These are phyloP conservation scores for Aspergillus haitiensis DNA, from an alignment of 495 filamentous ascomycete genomes.

Conservation along the genomic window DNA sequence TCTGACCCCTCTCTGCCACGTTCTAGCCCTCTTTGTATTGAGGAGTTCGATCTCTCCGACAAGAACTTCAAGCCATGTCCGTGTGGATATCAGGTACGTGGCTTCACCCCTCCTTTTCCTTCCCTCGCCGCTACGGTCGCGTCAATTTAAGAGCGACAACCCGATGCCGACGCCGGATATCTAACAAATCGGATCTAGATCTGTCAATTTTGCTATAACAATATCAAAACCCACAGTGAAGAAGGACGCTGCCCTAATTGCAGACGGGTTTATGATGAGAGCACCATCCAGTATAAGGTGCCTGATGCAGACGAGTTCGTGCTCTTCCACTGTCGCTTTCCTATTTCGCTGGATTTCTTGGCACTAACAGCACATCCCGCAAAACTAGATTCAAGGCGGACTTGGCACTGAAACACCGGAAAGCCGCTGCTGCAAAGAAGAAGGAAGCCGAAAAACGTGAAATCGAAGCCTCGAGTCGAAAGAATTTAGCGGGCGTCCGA, in stretches of 20 bases:
- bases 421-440: conserved; percentile 84
- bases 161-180: neutral
- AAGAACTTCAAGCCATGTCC: conserved; percentile 97
- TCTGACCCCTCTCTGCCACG: conserved; percentile 22
- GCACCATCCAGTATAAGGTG: conserved; percentile 92
- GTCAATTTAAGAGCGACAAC: neutral
- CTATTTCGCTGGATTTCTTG: conserved; percentile 19
- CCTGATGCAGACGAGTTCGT: conserved; percentile 87
- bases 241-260: conserved; percentile 96
- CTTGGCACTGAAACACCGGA: conserved; percentile 83
- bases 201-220: conserved; percentile 99
- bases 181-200: conserved; percentile 57
- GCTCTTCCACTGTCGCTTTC: conserved; percentile 26
- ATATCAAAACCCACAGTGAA: conserved; percentile 87
- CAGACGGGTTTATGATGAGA: conserved; percentile 90
- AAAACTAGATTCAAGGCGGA: conserved; percentile 72
- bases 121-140: conserved; percentile 6
- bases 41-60: conserved; percentile 97
- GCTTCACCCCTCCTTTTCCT: neutral
- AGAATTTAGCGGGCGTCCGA: conserved; percentile 89
- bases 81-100: conserved; percentile 91
- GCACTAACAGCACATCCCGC: conserved; percentile 25
- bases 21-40: conserved; percentile 89
- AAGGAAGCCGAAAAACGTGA: conserved; percentile 95
- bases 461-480: conserved; percentile 89